Conservation (phyloP, 1,139 yeast species). For the Suhomyces ambrosiae region DNA sequence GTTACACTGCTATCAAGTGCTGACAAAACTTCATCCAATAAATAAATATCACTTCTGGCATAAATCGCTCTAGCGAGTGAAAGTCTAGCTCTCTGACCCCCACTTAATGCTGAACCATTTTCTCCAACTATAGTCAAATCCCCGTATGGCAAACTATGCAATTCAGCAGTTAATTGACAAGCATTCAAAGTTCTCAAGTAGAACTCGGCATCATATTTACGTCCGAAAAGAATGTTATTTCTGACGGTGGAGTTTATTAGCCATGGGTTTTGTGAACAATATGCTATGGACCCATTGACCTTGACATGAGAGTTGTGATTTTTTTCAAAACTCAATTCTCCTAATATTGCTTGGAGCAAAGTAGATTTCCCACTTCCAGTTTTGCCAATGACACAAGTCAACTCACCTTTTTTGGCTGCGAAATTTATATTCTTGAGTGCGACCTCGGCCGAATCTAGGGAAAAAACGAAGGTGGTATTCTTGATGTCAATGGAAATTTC, state of each 20-base stretch:
- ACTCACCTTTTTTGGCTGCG: conserved; percentile 26
- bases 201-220: conserved; percentile 20
- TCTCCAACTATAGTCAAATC: conserved; percentile 30
- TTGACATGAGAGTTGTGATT: conserved; percentile 10
- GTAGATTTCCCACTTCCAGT: conserved; percentile 35
- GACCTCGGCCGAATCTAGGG: conserved; percentile 8
- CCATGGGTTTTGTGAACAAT: conserved; percentile 29
- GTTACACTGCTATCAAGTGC: conserved; percentile 33
- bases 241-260: conserved; percentile 25
- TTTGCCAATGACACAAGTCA: conserved; percentile 32
- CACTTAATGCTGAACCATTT: conserved; percentile 29
- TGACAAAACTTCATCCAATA: conserved; percentile 28
- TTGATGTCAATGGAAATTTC: too few relatives aligned
- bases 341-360: conserved; percentile 26
- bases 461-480: too few relatives aligned
- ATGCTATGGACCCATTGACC: conserved; percentile 27
- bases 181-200: conserved; percentile 24
- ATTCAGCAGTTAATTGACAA: conserved; percentile 25
- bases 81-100: conserved; percentile 31
- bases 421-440: conserved; percentile 26
- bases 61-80: conserved; percentile 31
- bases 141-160: conserved; percentile 26
- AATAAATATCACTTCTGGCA: conserved; percentile 24
- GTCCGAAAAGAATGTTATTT: conserved; percentile 28
- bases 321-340: conserved; percentile 22